phyloP scores from a whole-genome alignment of 2,329 filamentous ascomycete species.

The Saccharata proteae region DNA sequence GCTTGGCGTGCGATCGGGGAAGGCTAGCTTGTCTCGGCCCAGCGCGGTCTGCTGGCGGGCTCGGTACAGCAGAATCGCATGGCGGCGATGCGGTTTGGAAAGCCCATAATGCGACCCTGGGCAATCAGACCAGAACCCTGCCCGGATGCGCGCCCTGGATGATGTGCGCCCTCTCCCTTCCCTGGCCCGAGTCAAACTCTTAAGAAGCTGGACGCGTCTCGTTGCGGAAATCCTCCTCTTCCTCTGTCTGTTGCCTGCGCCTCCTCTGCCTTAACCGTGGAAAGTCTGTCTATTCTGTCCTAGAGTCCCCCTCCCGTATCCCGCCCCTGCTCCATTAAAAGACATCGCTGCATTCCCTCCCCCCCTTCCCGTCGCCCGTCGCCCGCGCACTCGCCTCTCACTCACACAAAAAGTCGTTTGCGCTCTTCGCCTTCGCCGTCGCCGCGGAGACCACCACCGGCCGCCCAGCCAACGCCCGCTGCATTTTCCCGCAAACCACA shows the following conservation, averaged over 20 bases:
- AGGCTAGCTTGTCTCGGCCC: no score
- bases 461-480: not conserved
- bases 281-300: no score
- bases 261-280: not conserved
- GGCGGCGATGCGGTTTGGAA: no score
- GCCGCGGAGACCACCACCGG: slow-evolving; percentile 4
- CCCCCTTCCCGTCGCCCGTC: not conserved
- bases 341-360: slow-evolving; percentile 2
- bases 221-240: slow-evolving; percentile 1
- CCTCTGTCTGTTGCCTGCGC: not conserved
- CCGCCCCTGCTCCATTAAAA: not conserved
- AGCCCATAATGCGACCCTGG: slow-evolving; percentile 10
- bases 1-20: no score
- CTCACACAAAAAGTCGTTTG: no score
- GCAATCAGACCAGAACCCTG: slow-evolving; percentile 9
- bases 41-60: no score
- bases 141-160: slow-evolving; percentile 9
- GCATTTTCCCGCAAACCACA: not conserved
- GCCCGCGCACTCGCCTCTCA: not conserved
- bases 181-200: no score
- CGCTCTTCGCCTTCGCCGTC: no score
- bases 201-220: no score
- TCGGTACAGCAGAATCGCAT: no score
- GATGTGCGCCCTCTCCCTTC: slow-evolving; percentile 4
- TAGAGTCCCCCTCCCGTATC: slow-evolving; percentile 1